A percentile compares a stretch with the other conserved stretches of the same genome.
Evolutionary conservation across 2,329 filamentous ascomycete genomes (phyloP).

Genomic region (Fulvia fulva): DNA sequence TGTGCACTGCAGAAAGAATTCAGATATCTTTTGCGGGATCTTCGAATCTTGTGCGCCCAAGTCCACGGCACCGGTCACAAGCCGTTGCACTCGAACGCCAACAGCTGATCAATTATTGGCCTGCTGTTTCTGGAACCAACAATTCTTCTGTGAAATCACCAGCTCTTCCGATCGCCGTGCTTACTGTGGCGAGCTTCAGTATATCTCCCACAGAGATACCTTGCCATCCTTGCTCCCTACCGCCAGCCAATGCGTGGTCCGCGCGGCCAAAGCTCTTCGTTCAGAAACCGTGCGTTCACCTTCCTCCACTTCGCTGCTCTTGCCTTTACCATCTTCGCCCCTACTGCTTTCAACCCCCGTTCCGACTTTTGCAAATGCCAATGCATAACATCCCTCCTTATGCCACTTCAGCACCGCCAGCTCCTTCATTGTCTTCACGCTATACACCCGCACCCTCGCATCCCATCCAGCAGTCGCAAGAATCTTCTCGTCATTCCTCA

Average conservation of each 20-base stretch:
- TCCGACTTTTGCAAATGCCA: constrained; percentile 60
- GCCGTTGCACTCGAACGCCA: no score
- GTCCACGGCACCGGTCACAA: no score
- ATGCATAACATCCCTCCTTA: constrained; percentile 76
- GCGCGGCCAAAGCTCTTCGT: constrained; percentile 52
- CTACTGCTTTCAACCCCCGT: background rate
- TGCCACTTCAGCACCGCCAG: constrained; percentile 94
- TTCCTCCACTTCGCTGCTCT: constrained; percentile 4
- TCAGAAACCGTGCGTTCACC: constrained; percentile 30
- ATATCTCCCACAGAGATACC: constrained; percentile 93
- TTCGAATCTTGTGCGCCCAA: no score
- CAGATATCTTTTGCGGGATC: no score
- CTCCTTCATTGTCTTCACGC: constrained; percentile 72
- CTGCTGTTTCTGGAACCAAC: no score
- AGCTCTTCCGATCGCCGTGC: no score
- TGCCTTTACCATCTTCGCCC: background rate
- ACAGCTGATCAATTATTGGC: no score
- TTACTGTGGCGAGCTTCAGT: no score
- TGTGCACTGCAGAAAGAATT: no score
- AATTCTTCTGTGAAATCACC: no score
- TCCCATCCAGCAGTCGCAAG: constrained; percentile 96
- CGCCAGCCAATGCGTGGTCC: constrained; percentile 79
- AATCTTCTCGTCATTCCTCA: constrained; percentile 76
- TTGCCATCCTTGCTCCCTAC: constrained; percentile 93
- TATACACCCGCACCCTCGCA: constrained; percentile 72